These are phyloP conservation scores for Dipteronia sinensis DNA, from an alignment of 345 rosid genomes.

Conservation along the genomic window DNA sequence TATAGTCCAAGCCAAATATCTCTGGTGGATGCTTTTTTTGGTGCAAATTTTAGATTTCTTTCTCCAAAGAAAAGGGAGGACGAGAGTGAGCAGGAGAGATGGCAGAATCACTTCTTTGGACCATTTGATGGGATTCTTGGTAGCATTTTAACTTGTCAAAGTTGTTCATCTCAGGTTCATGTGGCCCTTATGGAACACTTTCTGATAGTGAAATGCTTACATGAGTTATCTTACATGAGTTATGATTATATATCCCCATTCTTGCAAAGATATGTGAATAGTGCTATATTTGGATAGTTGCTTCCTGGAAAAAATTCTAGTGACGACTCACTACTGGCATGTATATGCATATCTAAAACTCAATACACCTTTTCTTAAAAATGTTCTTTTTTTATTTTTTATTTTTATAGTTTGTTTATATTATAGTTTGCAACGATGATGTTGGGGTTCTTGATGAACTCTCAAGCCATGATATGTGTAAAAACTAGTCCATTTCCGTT, in stretches of 20 bases:
- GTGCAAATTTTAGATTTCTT: conserved; percentile 54
- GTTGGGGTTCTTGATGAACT: neutral
- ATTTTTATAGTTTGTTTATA: neutral
- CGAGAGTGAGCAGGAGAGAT: conserved; percentile 60
- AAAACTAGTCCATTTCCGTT: neutral
- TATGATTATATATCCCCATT: neutral
- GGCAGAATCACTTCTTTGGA: conserved; percentile 82
- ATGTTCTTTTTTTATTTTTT: too few relatives aligned
- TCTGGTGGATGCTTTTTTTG: conserved; percentile 45
- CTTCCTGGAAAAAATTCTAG: neutral
- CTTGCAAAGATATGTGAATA: neutral
- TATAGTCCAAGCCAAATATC: conserved; percentile 50
- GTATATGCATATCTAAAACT: neutral
- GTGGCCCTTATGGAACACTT: conserved; percentile 17
- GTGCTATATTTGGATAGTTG: neutral
- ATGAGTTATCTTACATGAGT: neutral
- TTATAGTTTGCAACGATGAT: neutral
- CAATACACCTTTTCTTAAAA: neutral
- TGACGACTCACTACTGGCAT: conserved; percentile 4
- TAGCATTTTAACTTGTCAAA: conserved; percentile 69
- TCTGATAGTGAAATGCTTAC: conserved; percentile 4
- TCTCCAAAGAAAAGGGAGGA: conserved; percentile 32
- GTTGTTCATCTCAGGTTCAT: conserved; percentile 77
- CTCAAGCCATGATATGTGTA: neutral
- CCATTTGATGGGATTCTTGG: conserved; percentile 84